These are phyloP conservation scores for Botrytis deweyae DNA, from an alignment of 2,329 filamentous ascomycete genomes.

Conservation along the genomic window DNA sequence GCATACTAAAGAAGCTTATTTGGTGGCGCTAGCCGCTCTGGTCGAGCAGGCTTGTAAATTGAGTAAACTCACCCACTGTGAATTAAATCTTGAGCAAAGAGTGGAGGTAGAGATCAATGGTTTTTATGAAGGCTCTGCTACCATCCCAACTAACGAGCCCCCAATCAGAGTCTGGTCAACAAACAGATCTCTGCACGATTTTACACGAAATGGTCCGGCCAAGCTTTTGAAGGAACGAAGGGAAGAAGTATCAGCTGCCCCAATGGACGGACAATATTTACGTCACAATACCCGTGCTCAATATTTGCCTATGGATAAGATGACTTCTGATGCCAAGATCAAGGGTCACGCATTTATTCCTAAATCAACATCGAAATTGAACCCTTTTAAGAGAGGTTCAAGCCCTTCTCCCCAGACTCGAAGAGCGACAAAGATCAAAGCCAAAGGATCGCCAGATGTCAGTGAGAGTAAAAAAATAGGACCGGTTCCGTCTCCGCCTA, in stretches of 20 bases:
- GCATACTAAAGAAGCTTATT: constrained; percentile 1
- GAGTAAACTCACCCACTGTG: not conserved
- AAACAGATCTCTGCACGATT: constrained; percentile 10
- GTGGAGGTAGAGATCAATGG: constrained; percentile 10
- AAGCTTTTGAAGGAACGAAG: constrained; percentile 19
- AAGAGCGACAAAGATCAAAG: not conserved
- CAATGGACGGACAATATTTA: constrained; percentile 1
- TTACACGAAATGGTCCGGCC: constrained; percentile 10
- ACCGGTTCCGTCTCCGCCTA: not conserved
- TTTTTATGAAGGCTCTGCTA: not conserved
- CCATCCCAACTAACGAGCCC: not conserved
- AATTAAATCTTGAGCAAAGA: not conserved
- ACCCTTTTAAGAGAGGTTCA: not conserved
- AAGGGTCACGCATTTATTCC: not conserved
- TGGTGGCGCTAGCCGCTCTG: not conserved
- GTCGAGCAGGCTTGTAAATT: not conserved
- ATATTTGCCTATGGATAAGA: constrained; percentile 4
- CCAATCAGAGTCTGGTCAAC: constrained; percentile 18
- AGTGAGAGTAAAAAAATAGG: not conserved
- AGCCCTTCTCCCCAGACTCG: not conserved
- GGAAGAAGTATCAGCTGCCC: constrained; percentile 13
- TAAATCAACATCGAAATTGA: not conserved
- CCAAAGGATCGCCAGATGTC: too few species aligned
- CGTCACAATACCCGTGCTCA: constrained; percentile 10
- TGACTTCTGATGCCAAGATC: not conserved